Evolutionary conservation across 148 eudicot species (phyloP).

Genomic region (Talinum fruticosum): DNA sequence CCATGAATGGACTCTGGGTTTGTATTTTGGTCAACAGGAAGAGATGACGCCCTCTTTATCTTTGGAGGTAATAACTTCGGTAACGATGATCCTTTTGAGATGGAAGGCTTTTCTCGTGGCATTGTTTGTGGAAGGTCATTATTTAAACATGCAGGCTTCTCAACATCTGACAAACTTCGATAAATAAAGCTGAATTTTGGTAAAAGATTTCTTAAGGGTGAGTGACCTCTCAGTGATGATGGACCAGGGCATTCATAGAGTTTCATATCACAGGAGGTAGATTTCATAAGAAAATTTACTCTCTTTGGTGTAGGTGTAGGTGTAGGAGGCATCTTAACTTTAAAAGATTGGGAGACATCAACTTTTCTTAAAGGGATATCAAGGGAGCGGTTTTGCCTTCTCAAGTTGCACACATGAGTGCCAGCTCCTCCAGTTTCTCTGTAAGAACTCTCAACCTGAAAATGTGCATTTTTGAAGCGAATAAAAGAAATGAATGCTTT

Average conservation of each 20-base stretch:
- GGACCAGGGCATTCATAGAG: conserved; percentile 48
- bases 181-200: conserved; percentile 55
- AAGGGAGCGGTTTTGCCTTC: conserved; percentile 53
- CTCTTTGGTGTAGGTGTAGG: conserved; percentile 75
- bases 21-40: conserved; percentile 55
- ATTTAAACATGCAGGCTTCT: conserved; percentile 32
- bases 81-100: conserved; percentile 57
- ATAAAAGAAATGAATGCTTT: too few species aligned
- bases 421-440: conserved; percentile 38
- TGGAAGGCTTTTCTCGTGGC: conserved; percentile 54
- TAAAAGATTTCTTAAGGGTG: conserved; percentile 49
- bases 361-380: conserved; percentile 62
- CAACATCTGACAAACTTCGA: conserved; percentile 44
- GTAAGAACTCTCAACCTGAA: conserved; percentile 30
- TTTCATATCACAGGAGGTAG: conserved; percentile 50
- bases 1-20: conserved; percentile 37
- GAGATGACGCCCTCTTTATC: conserved; percentile 51
- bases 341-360: conserved; percentile 42
- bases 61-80: conserved; percentile 75
- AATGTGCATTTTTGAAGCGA: not conserved
- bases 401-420: conserved; percentile 44
- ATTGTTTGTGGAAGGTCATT: conserved; percentile 33
- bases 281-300: conserved; percentile 62
- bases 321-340: conserved; percentile 52
- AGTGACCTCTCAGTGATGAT: conserved; percentile 48